Conservation (phyloP, 768 basidiomycete genomes). For the Amanita inopinata region DNA sequence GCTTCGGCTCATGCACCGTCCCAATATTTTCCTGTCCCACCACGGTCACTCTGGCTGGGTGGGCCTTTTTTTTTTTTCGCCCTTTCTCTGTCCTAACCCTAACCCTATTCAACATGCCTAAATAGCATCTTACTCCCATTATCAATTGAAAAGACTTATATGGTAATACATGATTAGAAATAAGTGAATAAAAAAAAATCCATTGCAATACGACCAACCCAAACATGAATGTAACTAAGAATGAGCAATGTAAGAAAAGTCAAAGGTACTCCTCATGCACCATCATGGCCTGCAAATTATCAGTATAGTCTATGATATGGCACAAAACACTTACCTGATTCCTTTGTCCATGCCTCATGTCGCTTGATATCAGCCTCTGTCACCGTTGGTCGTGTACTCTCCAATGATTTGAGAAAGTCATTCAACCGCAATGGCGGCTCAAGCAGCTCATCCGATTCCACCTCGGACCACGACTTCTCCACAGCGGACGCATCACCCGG, state of each 20-base stretch:
- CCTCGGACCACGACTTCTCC: constrained; percentile 85
- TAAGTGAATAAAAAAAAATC: too few relatives aligned
- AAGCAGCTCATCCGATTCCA: constrained; percentile 80
- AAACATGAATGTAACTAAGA: constrained; percentile 2
- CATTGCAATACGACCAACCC: too few relatives aligned
- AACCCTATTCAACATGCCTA: constrained; percentile 23
- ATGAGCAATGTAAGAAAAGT: background rate
- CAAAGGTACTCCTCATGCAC: constrained; percentile 14
- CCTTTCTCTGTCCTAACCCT: constrained; percentile 21
- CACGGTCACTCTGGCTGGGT: constrained; percentile 55
- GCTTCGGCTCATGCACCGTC: constrained; percentile 72
- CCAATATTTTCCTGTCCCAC: constrained; percentile 72
- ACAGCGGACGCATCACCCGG: constrained; percentile 80
- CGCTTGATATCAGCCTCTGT: constrained; percentile 77
- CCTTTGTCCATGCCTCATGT: constrained; percentile 78
- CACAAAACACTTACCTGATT: constrained; percentile 50
- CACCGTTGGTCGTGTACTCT: constrained; percentile 79
- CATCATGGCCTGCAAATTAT: constrained; percentile 20
- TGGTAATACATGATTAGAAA: background rate
- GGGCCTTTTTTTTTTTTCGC: constrained; percentile 31
- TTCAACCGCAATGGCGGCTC: constrained; percentile 73
- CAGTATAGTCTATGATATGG: constrained; percentile 1
- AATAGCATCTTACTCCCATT: background rate
- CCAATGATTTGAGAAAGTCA: constrained; percentile 79
- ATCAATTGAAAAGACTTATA: background rate